Base-by-base conservation (phyloP, 1,139 yeast genomes). In the Blastobotrys petasosporus region DNA sequence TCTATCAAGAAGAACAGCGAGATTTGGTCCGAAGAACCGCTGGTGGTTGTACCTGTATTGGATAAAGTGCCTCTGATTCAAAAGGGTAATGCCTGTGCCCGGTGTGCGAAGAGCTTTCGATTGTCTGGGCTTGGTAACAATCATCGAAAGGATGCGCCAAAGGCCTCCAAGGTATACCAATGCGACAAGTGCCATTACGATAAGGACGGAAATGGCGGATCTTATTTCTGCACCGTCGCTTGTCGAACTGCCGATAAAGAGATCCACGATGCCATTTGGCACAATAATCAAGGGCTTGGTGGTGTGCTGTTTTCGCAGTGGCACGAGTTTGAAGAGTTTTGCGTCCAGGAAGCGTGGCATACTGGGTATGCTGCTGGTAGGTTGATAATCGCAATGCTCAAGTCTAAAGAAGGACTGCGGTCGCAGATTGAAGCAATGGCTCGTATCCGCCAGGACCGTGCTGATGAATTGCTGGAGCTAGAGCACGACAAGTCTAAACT, bases 61-160 rank as follows among this genome's bases (percentile, higher is more conserved):
- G 92, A 85, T 13, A 76, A 82, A 52, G 64, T 79, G 31, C 74
- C 77, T 41, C 67, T 86, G 49, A 77, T 85, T 52, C 74, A 76
- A 44, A 62, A 68, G 15, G 90, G 94, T 0, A 78, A 78, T 56
- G 87, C 90, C 3, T 90, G 97, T 62, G 73, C 90, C 1, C 75
- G 76, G 58, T 90, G 97, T 68, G 90, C 94, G 1, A 74, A 75
- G 39, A 71, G 83, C 2, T 66, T 84, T 40, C 73, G 74, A 46
- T 69, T 58, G 52, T 49, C 55, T 13, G 47, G 41, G 12, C 51
- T 49, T 9, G 52, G 53, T n/a, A 20, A 20, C 25, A 20, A 20
- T 7, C 25, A 20, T 7, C 25, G 25, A 20, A 20, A 20, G 25
- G 25, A 20, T 20, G 25, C 25, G 25, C 25, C 25, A 20, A 20